These are phyloP conservation scores for Ampelocalamus luodianensis DNA, from an alignment of 176 grass and related monocot species.

Conservation along the genomic window DNA sequence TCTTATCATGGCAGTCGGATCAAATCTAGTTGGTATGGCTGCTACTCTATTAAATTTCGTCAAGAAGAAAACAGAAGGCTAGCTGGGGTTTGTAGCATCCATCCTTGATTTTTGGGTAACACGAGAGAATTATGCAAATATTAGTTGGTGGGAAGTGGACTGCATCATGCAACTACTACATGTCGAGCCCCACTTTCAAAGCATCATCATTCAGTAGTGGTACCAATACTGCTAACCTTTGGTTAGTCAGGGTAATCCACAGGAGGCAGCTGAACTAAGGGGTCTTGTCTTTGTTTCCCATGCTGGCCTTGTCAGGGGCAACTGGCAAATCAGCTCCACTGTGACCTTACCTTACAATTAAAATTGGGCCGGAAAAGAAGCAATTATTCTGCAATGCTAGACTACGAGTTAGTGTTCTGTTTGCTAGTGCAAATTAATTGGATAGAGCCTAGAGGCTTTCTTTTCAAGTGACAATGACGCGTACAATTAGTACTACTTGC, in stretches of 20 bases:
- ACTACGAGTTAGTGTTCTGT: neutral
- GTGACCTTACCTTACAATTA: neutral
- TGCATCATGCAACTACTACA: constrained; percentile 29
- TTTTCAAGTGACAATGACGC: neutral
- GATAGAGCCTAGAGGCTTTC: neutral
- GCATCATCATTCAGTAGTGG: neutral
- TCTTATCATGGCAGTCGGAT: neutral
- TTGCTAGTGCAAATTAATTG: constrained; percentile 1
- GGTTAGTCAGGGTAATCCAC: constrained; percentile 20
- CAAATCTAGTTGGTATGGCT: constrained; percentile 33
- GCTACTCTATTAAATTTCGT: neutral
- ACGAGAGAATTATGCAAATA: neutral
- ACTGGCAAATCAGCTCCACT: constrained; percentile 24
- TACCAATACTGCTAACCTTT: neutral
- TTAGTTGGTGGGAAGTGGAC: constrained; percentile 37
- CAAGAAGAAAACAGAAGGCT: neutral
- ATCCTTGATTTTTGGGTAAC: neutral
- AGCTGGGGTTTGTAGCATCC: neutral
- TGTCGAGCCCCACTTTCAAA: constrained; percentile 39
- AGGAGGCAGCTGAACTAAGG: constrained; percentile 5
- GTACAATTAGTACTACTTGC: neutral
- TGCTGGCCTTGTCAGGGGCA: constrained; percentile 27
- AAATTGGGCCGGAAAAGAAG: constrained; percentile 14
- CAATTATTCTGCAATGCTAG: constrained; percentile 19
- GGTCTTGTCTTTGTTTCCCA: neutral